phyloP scores from a whole-genome alignment of 1,284 basidiomycete genomes.

The Malassezia japonica region DNA sequence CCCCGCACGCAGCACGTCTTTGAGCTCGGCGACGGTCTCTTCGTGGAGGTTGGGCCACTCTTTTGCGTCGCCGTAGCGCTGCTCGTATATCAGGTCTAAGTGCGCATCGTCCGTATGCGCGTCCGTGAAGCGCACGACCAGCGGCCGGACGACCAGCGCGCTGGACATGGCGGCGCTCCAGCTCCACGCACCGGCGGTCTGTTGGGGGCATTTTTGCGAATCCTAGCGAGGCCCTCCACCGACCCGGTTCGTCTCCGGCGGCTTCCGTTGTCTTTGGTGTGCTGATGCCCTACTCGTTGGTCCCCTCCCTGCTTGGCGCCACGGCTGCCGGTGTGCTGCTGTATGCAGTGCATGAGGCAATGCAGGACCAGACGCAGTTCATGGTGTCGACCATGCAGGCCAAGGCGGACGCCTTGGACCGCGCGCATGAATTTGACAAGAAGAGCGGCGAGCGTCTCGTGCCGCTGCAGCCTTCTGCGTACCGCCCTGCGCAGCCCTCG shows the following conservation, averaged over 20 bases:
- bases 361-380: constrained; percentile 14
- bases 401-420: constrained; percentile 1
- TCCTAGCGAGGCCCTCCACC: constrained; percentile 1
- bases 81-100: constrained; percentile 13
- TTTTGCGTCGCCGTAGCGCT: not conserved
- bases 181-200: not conserved
- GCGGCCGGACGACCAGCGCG: constrained; percentile 8
- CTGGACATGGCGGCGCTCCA: not conserved
- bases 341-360: constrained; percentile 12
- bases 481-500: constrained; percentile 10
- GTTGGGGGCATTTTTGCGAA: not conserved
- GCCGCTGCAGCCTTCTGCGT: not conserved
- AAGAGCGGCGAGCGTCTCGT: not conserved
- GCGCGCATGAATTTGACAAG: constrained; percentile 10
- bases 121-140: constrained; percentile 17
- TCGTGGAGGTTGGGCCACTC: constrained; percentile 8
- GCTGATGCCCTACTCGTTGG: constrained; percentile 4
- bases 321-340: constrained; percentile 9
- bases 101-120: constrained; percentile 12
- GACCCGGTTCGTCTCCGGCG: not conserved
- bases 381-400: constrained; percentile 9
- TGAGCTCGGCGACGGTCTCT: constrained; percentile 11
- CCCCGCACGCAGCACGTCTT: constrained; percentile 1
- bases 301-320: constrained; percentile 8
- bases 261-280: too few relatives aligned